phyloP scores from a whole-genome alignment of 192 early-diverging fungal species.

The Dispira parvispora region DNA sequence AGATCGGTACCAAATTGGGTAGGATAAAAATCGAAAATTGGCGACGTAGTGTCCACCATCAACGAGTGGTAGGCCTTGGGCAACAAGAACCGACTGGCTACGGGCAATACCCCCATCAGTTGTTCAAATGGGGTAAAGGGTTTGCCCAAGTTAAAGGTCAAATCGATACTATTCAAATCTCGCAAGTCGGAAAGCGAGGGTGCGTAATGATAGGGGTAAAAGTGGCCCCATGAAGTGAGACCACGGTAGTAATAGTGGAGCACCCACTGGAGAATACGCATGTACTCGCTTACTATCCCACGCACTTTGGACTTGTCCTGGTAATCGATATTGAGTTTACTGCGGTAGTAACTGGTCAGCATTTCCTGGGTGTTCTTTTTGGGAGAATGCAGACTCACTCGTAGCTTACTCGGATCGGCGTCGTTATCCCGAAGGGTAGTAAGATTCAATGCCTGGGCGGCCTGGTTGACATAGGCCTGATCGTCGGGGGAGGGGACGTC shows the following conservation, averaged over 20 bases:
- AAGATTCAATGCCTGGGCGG: neutral
- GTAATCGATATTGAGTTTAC: constrained; percentile 35
- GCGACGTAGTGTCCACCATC: constrained; percentile 69
- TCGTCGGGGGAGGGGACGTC: neutral
- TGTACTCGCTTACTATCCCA: constrained; percentile 40
- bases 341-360: constrained; percentile 67
- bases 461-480: neutral
- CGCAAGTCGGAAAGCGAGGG: constrained; percentile 78
- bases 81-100: constrained; percentile 64
- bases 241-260: constrained; percentile 93
- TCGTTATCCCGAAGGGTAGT: neutral
- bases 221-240: constrained; percentile 96
- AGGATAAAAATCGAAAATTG: constrained; percentile 93
- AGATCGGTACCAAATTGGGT: constrained; percentile 77
- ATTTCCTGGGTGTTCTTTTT: neutral
- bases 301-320: constrained; percentile 13
- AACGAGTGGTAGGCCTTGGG: constrained; percentile 65
- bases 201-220: constrained; percentile 93
- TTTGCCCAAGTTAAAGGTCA: constrained; percentile 54
- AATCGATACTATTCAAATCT: constrained; percentile 15
- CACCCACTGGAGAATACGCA: constrained; percentile 96
- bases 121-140: constrained; percentile 97
- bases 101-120: constrained; percentile 96
- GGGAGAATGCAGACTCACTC: neutral
- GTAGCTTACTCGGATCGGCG: neutral